Percentiles rank a stretch among this genome's conserved stretches.
Conservation (phyloP, 2,329 filamentous ascomycete genomes). For the Pseudogymnoascus destructans region DNA sequence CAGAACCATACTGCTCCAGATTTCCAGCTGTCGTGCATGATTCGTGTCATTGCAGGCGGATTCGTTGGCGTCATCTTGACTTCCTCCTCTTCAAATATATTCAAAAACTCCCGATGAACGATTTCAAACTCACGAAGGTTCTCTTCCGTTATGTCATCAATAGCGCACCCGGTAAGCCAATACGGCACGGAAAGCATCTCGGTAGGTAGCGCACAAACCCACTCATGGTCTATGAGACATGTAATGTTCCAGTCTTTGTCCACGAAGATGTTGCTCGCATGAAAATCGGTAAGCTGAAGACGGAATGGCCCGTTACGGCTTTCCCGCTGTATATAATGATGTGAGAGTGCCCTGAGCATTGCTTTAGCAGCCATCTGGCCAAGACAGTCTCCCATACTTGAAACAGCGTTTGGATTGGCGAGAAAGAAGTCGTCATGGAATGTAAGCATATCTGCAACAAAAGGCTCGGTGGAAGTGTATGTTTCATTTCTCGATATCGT, state of each 20-base stretch:
- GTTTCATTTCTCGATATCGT: conserved; percentile 24
- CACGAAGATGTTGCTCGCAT: conserved; percentile 28
- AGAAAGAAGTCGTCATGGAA: conserved; percentile 23
- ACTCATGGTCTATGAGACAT: conserved; percentile 27
- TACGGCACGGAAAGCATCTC: conserved; percentile 24
- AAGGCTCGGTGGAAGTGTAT: conserved; percentile 19
- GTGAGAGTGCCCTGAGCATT: conserved; percentile 21
- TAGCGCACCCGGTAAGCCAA: conserved; percentile 24
- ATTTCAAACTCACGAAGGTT: conserved; percentile 11
- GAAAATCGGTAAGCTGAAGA: conserved; percentile 25
- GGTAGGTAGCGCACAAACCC: conserved; percentile 25
- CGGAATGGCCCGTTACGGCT: conserved; percentile 22
- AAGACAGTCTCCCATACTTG: conserved; percentile 18
- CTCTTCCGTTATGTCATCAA: conserved; percentile 17
- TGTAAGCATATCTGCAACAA: conserved; percentile 19
- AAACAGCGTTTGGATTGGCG: conserved; percentile 18
- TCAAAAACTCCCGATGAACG: conserved; percentile 21
- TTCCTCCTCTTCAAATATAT: conserved; percentile 19
- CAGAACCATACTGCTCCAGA: conserved; percentile 24
- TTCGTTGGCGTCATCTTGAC: conserved; percentile 9
- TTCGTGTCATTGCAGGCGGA: conserved; percentile 14
- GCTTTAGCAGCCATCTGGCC: conserved; percentile 21
- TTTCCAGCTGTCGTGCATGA: conserved; percentile 21
- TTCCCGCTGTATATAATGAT: conserved; percentile 21
- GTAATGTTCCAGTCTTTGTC: conserved; percentile 28